These are phyloP conservation scores for Panicum hallii DNA, from an alignment of 202 grass and related monocot species.

Conservation along the genomic window DNA sequence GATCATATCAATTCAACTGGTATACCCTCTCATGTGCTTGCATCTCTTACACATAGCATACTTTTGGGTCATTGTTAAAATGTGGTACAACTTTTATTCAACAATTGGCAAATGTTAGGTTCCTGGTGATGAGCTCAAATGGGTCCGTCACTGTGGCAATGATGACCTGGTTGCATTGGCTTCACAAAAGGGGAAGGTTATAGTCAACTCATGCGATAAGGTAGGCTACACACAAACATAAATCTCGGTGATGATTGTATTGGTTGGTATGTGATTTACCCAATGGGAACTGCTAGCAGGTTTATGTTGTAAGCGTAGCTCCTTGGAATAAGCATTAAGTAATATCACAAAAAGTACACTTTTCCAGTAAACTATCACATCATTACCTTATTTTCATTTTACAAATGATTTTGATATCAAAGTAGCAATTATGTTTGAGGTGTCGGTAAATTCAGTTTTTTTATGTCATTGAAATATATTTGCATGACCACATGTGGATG, in stretches of 20 bases:
- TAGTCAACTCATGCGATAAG: conserved; percentile 91
- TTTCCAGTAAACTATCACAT: not conserved
- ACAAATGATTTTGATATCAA: conserved; percentile 9
- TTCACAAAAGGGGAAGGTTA: conserved; percentile 90
- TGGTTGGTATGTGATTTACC: conserved; percentile 1
- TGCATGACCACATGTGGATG: not conserved
- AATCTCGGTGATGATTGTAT: conserved; percentile 2
- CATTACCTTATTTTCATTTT: conserved; percentile 16
- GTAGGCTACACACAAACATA: conserved; percentile 49
- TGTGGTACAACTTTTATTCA: conserved; percentile 27
- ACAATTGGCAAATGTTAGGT: conserved; percentile 61
- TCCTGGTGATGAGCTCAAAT: conserved; percentile 85
- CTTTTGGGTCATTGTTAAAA: conserved; percentile 23
- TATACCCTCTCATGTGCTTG: conserved; percentile 40
- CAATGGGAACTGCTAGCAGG: not conserved
- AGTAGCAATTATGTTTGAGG: not conserved
- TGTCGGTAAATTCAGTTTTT: conserved; percentile 21
- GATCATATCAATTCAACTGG: conserved; percentile 98
- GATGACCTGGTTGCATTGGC: conserved; percentile 88
- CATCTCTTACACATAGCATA: conserved; percentile 35
- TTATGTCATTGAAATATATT: conserved; percentile 13
- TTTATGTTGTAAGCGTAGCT: not conserved
- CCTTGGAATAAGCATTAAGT: not conserved
- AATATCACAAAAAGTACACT: not conserved
- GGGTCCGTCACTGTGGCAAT: conserved; percentile 80